Evolutionary conservation across 805 yeast species (phyloP).

Genomic region (Candida tallmaniae): DNA sequence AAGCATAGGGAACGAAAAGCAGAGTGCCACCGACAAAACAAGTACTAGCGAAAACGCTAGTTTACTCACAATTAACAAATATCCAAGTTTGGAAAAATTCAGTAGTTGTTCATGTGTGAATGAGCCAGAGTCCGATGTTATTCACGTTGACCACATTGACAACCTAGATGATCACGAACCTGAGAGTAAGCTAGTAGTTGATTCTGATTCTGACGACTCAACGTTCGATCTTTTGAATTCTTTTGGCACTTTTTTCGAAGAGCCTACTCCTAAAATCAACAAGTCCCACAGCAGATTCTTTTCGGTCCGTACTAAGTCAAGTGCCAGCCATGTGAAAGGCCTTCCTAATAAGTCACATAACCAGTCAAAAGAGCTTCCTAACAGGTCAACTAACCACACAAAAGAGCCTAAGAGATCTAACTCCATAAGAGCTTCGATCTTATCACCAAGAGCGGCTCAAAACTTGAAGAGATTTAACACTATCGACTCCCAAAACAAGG

Average conservation of each 20-base stretch:
- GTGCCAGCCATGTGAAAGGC: too few species aligned
- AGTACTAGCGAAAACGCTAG: neutral
- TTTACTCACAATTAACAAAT: neutral
- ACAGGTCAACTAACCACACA: neutral
- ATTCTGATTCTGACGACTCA: conserved; percentile 15
- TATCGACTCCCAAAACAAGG: neutral
- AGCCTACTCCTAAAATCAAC: neutral
- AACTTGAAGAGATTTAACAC: neutral
- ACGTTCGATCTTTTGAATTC: conserved; percentile 23
- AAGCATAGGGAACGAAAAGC: neutral
- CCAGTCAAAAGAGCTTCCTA: neutral
- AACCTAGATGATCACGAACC: conserved; percentile 4
- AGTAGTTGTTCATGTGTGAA: neutral
- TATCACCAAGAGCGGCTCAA: neutral
- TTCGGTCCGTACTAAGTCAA: neutral
- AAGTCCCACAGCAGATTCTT: neutral
- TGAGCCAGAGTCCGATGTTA: neutral
- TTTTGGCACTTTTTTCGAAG: conserved; percentile 5
- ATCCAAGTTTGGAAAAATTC: neutral
- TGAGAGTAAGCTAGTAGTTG: conserved; percentile 10
- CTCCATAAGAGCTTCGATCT: neutral
- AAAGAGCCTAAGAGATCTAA: neutral
- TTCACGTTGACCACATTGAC: conserved; percentile 1
- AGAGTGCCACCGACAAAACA: neutral
- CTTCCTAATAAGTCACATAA: neutral